These are phyloP conservation scores for Trifolium fragiferum DNA, from an alignment of 306 rosid genomes.

Conservation along the genomic window DNA sequence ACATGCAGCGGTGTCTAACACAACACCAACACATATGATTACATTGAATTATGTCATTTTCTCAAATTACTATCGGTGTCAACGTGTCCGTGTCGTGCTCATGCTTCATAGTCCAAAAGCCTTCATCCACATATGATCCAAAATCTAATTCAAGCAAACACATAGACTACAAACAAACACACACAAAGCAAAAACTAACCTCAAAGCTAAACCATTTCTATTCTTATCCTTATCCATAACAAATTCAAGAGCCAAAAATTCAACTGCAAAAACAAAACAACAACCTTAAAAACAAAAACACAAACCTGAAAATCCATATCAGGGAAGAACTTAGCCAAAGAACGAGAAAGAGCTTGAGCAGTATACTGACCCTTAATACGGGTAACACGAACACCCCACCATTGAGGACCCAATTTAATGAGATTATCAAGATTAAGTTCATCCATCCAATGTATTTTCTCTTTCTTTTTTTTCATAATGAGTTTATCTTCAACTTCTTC, in stretches of 20 bases:
- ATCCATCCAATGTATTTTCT: constrained; percentile 64
- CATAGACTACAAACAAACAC: neutral
- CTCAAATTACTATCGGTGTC: neutral
- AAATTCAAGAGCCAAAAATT: neutral
- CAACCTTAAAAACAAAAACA: constrained; percentile 51
- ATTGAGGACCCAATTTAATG: constrained; percentile 74
- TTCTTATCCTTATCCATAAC: constrained; percentile 32
- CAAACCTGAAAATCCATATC: constrained; percentile 67
- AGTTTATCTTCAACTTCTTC: constrained; percentile 81
- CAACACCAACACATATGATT: neutral
- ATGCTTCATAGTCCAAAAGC: neutral
- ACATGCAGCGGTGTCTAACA: neutral
- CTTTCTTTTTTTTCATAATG: constrained; percentile 72
- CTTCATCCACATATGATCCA: neutral
- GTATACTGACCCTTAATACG: constrained; percentile 61
- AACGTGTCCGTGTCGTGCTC: too few species aligned
- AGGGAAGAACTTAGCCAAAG: constrained; percentile 64
- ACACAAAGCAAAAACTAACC: neutral
- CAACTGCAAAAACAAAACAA: neutral
- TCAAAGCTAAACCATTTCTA: neutral
- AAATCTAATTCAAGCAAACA: neutral
- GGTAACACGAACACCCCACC: constrained; percentile 78
- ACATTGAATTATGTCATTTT: too few species aligned
- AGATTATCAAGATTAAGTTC: constrained; percentile 79
- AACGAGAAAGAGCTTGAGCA: constrained; percentile 68